Conservation (phyloP, 192 early-diverging fungal species). For the Gonapodya prolifera region DNA sequence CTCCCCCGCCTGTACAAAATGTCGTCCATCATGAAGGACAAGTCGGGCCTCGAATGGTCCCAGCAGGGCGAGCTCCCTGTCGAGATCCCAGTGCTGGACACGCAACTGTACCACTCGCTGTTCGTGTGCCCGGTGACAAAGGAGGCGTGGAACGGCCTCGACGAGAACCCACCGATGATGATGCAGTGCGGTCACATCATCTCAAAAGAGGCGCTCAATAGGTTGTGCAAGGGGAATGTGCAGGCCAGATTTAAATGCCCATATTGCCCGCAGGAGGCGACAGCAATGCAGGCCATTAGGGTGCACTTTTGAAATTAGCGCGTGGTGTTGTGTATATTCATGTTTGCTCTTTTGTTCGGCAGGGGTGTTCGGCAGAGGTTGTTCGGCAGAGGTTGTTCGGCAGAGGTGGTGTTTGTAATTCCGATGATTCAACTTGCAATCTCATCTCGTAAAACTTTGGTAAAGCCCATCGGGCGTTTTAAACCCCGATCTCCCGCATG, state of each 20-base stretch:
- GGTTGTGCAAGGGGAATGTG: constrained; percentile 58
- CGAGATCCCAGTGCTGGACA: constrained; percentile 76
- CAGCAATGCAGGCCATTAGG: constrained; percentile 55
- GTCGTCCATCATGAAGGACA: constrained; percentile 73
- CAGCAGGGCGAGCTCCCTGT: constrained; percentile 82
- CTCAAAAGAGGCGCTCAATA: constrained; percentile 74
- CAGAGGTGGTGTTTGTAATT: too few relatives aligned
- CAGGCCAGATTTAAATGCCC: constrained; percentile 83
- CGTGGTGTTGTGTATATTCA: too few relatives aligned
- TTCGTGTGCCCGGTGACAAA: constrained; percentile 96
- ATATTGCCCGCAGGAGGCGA: constrained; percentile 85
- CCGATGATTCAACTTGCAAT: too few relatives aligned
- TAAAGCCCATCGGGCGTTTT: too few relatives aligned
- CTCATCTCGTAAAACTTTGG: too few relatives aligned
- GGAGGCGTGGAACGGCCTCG: constrained; percentile 63
- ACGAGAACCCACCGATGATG: constrained; percentile 96
- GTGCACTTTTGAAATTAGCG: constrained; percentile 71
- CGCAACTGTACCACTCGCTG: constrained; percentile 84
- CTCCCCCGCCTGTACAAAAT: constrained; percentile 89
- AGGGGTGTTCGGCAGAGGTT: too few relatives aligned
- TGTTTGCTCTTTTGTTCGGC: too few relatives aligned
- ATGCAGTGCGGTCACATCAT: constrained; percentile 95
- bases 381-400: too few relatives aligned
- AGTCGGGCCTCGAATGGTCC: constrained; percentile 75
- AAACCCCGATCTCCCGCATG: too few relatives aligned